Conservation (phyloP, 2,329 filamentous ascomycete genomes). For the Ophiostoma himal-ulmi region DNA sequence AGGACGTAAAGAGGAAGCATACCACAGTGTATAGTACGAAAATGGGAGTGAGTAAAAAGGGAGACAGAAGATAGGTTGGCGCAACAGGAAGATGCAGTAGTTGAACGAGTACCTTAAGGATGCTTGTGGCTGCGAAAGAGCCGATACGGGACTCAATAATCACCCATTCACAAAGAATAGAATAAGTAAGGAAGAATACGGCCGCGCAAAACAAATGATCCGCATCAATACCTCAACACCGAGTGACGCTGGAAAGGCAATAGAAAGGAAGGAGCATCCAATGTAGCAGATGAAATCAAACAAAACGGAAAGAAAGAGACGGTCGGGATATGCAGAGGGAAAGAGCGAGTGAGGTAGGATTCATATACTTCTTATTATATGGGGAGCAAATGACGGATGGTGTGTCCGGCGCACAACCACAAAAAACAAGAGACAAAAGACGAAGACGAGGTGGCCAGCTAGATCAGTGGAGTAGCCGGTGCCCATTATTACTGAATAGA, state of each 20-base stretch:
- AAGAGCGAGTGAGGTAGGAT: conserved; percentile 17
- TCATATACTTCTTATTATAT: conserved; percentile 1
- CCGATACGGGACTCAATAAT: neutral
- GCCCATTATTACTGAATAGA: neutral
- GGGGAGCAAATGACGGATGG: conserved; percentile 16
- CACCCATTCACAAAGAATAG: neutral
- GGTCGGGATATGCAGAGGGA: neutral
- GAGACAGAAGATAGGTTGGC: neutral
- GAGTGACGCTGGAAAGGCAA: neutral
- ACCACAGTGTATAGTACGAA: neutral
- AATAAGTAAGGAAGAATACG: too few species aligned
- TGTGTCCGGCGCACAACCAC: conserved; percentile 14
- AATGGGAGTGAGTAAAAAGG: neutral
- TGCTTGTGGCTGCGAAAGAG: neutral
- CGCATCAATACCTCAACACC: neutral
- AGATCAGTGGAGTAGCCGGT: neutral
- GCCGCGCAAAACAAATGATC: neutral
- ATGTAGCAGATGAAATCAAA: neutral
- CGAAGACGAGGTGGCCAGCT: neutral
- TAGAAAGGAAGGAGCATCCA: neutral
- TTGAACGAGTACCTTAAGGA: neutral
- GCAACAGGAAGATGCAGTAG: neutral
- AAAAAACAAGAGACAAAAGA: neutral
- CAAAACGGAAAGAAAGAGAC: neutral
- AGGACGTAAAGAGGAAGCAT: neutral